Base-by-base conservation (phyloP, 116 monocot genomes). In the Dioscorea cayenensis region DNA sequence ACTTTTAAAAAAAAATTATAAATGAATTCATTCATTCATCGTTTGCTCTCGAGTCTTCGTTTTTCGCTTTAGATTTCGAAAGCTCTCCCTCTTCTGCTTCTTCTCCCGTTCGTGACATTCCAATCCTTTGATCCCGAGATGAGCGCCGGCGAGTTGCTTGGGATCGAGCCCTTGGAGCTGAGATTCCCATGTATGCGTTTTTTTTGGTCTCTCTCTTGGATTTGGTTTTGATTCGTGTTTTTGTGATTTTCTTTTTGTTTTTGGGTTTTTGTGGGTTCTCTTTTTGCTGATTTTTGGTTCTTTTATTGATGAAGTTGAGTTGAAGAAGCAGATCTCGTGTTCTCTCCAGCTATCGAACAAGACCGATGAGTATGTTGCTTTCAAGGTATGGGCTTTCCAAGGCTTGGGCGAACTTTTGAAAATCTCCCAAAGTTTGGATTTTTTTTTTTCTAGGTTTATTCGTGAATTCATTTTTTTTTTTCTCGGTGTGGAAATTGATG, bases 241-340 rank as follows among this genome's bases (percentile, higher is more conserved):
- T 66, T 70, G 66, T 20, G 23, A 55, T 43, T 20, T 63, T 67
- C 32, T 43, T 20, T 63, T 67, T 36, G 48, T 51, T 64, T 16
- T 66, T 70, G 63, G 17, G 23, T 32, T 43, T 20, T 63, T 67
- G 58, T 18, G 66, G 58, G 11, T 32, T 52, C 36, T 70, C 16
- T 19, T 60, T 60, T 25, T 43, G 14, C 2, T 60, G 28, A 7
- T 63, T 64, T 76, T 72, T n/a, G 36, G 32, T 32, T 59, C 20
- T 64, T 8, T 75, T 72, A 32, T 51, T 60, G 21, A 66, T 73
- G 58, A 55, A 92, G 89, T 92, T 66, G 89, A 92, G 69, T 78
- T 86, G 67, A 84, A 79, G 80, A 92, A 92, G 81, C 82, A 84
- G 92, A 89, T 86, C 83, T 92, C 89, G 14, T 92, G 92, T 61